A percentile compares a stretch with the other conserved stretches of the same genome.
phyloP scores from a whole-genome alignment of 495 filamentous ascomycete species.

The Aspergillus avenaceus region DNA sequence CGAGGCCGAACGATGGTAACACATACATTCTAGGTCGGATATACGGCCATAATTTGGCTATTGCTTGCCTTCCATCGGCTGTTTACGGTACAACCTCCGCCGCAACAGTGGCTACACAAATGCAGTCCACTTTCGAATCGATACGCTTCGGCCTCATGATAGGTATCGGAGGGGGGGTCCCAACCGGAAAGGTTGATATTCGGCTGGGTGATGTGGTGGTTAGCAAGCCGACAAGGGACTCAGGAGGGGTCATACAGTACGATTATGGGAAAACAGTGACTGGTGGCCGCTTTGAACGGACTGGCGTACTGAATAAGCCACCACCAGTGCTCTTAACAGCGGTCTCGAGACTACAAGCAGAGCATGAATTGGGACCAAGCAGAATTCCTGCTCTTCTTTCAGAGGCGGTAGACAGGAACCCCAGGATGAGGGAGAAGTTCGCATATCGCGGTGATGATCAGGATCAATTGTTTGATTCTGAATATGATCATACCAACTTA shows the following conservation, averaged over 20 bases:
- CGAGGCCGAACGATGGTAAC: constrained; percentile 20
- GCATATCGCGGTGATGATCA: constrained; percentile 8
- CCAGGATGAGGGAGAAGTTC: constrained; percentile 19
- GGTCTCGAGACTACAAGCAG: constrained; percentile 17
- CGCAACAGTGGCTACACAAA: constrained; percentile 17
- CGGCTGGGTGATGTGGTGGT: constrained; percentile 36
- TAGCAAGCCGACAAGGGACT: constrained; percentile 6
- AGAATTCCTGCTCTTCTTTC: constrained; percentile 14
- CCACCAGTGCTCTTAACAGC: constrained; percentile 25
- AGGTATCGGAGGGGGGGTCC: constrained; percentile 34
- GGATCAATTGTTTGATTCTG: constrained; percentile 27
- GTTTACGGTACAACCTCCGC: constrained; percentile 25
- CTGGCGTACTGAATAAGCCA: constrained; percentile 29
- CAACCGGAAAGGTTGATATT: constrained; percentile 19
- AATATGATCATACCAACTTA: constrained; percentile 17
- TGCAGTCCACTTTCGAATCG: constrained; percentile 17
- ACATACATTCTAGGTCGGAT: constrained; percentile 31
- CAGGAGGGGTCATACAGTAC: constrained; percentile 30
- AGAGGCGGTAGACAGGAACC: constrained; percentile 9
- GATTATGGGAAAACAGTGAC: constrained; percentile 33
- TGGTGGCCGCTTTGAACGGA: constrained; percentile 25
- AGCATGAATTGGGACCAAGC: constrained; percentile 3
- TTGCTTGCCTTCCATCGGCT: constrained; percentile 26
- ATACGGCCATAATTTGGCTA: constrained; percentile 28
- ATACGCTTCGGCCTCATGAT: constrained; percentile 28